These are phyloP conservation scores for Xylaria grammica DNA, from an alignment of 495 filamentous ascomycete species.

Conservation along the genomic window DNA sequence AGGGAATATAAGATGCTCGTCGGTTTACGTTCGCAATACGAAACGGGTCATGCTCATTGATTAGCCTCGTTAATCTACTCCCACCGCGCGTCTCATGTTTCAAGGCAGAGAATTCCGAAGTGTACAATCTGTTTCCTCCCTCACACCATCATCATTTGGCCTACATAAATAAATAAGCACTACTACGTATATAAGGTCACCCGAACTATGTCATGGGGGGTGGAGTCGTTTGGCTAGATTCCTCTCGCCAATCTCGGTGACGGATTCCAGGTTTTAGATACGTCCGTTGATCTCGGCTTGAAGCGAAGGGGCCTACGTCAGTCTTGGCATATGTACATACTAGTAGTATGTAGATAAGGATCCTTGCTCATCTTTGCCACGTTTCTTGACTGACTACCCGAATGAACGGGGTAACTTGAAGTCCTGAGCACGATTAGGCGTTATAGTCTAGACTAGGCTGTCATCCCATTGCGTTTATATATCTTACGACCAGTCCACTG, in stretches of 20 bases:
- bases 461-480: background rate
- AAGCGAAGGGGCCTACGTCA: conserved; percentile 9
- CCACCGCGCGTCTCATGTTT: too few species aligned
- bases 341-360: background rate
- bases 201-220: background rate
- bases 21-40: too few species aligned
- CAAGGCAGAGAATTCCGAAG: too few species aligned
- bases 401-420: background rate
- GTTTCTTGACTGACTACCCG: background rate
- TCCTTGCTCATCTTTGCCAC: background rate
- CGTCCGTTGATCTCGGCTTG: conserved; percentile 9
- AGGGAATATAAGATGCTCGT: too few species aligned
- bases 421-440: background rate
- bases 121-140: too few species aligned
- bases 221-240: conserved; percentile 7
- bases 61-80: too few species aligned
- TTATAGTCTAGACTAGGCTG: background rate
- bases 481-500: background rate
- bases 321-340: too few species aligned
- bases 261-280: background rate
- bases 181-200: conserved; percentile 7
- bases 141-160: background rate
- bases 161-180: conserved; percentile 1
- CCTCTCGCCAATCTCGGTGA: conserved; percentile 15
- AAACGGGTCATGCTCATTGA: too few species aligned